Conservation (phyloP, 805 yeast genomes). For the Kodamaea restingae region DNA sequence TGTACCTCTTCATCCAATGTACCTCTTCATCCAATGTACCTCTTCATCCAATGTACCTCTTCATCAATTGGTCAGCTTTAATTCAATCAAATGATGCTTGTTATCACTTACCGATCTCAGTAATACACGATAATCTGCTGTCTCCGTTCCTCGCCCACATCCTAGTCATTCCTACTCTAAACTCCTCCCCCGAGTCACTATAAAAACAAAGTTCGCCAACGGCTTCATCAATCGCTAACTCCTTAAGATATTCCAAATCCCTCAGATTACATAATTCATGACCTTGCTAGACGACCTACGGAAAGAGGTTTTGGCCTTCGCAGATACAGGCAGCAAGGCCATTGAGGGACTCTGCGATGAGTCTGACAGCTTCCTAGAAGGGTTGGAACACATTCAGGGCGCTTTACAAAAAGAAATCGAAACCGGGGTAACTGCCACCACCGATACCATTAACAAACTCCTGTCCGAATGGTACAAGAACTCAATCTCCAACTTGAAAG, state of each 20-base stretch:
- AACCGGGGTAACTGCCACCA: slow-evolving; percentile 5
- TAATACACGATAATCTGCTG: too few relatives aligned
- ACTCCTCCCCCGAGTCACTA: too few relatives aligned
- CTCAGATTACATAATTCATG: slow-evolving; percentile 5
- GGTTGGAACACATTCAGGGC: slow-evolving; percentile 15
- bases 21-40: too few relatives aligned
- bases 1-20: too few relatives aligned
- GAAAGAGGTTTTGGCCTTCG: slow-evolving; percentile 23
- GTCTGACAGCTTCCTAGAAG: slow-evolving; percentile 21
- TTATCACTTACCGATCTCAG: too few relatives aligned
- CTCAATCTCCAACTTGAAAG: slow-evolving; percentile 30
- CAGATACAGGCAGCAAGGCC: slow-evolving; percentile 19
- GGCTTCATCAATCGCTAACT: too few relatives aligned
- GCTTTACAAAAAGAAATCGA: slow-evolving; percentile 17
- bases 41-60: too few relatives aligned
- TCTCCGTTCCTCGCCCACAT: too few relatives aligned
- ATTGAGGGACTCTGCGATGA: slow-evolving; percentile 18
- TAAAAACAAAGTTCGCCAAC: too few relatives aligned
- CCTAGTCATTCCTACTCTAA: too few relatives aligned
- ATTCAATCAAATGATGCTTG: too few relatives aligned
- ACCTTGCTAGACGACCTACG: slow-evolving; percentile 24
- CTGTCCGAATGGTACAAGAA: slow-evolving; percentile 33
- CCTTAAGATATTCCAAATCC: too few relatives aligned
- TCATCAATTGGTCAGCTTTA: not conserved
- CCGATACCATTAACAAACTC: slow-evolving; percentile 13